Base-by-base conservation (phyloP, 1,139 yeast genomes). In the Protomyces arabidopsidicola region DNA sequence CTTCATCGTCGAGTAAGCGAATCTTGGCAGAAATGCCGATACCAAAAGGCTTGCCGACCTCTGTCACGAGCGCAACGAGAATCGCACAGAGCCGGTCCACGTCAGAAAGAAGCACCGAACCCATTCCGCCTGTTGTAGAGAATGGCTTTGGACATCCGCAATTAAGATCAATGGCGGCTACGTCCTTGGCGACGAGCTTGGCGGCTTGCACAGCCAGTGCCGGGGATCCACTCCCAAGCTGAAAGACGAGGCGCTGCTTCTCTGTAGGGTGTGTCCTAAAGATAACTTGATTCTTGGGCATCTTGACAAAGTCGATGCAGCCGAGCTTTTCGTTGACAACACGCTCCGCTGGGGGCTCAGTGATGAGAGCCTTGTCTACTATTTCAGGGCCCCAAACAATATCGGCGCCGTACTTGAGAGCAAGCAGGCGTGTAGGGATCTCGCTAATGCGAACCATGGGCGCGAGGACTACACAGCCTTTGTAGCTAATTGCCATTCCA, bases 331-430 rank as follows among this genome's bases (percentile, higher is more conserved):
- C 67, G 72, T 88, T 88, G n/a, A 76, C 79, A 0, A 78, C 76
- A 68, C 98, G 79, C 52, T 79, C 80, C 71, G 96, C 88, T 38
- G 82, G 53, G 2, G 55, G 53, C 18, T 63, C 67, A 14, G 59
- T 82, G 42, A 90, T 72, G 54, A 93, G 75, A 72, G 90, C 90
- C 73, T 86, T 88, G 73, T 93, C 98, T 36, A 93, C 83, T 66
- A 90, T 86, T 74, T 93, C 98, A 0, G 98, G 98, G 12, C 87
- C 83, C 98, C 98, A 93, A 3, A 93, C 98, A 63, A 93, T 77
- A 73, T 91, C 98, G 0, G 97, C 97, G 0, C 97, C 97, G 73
- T 89, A 81, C 68, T 82, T 82, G 38, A 93, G 78, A 0, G 97
- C 85, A 69, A 91, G 74, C 10, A 91, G 78, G 62, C 98, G 79